Evolutionary conservation across 2,329 filamentous ascomycete species (phyloP), one percentile per base, ranked within the genome.

Genomic region (Pseudogymnoascus sp.): DNA sequence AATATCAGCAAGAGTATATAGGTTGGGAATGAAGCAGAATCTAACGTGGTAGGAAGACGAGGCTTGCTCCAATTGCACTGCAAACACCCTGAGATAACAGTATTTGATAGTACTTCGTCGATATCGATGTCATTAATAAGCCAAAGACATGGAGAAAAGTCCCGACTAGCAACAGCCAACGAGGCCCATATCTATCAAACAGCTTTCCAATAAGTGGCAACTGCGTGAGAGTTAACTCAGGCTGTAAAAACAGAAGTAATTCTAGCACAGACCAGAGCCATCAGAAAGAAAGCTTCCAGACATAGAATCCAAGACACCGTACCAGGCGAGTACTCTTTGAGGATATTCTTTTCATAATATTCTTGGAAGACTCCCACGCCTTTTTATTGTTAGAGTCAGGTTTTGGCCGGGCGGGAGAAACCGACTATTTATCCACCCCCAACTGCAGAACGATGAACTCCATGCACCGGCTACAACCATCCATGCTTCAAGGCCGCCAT

Each of bases 101-200:
- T 0, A 77, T 59, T 31, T 77, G 74, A 67, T 71, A 76, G 63
- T 76, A 76, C 4, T 66, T 64, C 1, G 66, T 74, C 6, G 70
- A 69, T 2, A 75, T 61, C 5, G 71, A 73, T 12, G 74, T 72
- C 64, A 71, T 68, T 61, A 77, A 71, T 5, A 74, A 67, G 5
- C 76, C 75, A 1, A 74, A 36, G 1, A 76, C 61, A 7, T 71
- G 65, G 13, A 76, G 59, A 7, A 73, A 62, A 6, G 55, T 48
- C 4, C 68, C 68, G 60, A 65, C 29, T 0, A 82, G 21, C 2
- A 86, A 68, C 0, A 89, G 72, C 48, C 74, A 78, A 17, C 80
- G 78, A 0, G 86, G 84, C 10, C 87, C 86, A 62, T 84, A 81
- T 60, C 76, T 80, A 67, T 90, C 87, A 66, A 80, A 87, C 0